Evolutionary conservation across 2,329 filamentous ascomycete genomes (phyloP), one percentile per base, ranked within the genome.

Genomic region (Hymenoscyphus scutula): DNA sequence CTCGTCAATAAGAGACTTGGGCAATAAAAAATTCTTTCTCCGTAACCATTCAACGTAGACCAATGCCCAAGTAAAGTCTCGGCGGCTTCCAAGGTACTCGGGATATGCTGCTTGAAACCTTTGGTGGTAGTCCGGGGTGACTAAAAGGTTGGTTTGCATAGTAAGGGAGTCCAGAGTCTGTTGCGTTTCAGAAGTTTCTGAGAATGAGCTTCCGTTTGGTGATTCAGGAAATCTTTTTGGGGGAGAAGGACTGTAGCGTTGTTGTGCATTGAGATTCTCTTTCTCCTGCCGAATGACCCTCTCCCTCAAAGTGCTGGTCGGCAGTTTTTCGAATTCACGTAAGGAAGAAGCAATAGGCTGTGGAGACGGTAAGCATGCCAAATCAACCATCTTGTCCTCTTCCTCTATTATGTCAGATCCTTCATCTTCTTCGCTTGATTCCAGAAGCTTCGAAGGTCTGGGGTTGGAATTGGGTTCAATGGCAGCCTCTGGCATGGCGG

Each of bases 1-100:
- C 60, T 85, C 83, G 66, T 85, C 83, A 63, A 79, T 84, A 0
- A 83, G 68, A 59, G 74, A 81, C 27, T 77, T 75, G 13, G 76
- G 74, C 19, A 83, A 68, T 4, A 67, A 58, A 8, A 73, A 71
- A 13, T 72, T 66, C 19, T 71, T 64, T 27, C 72, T 67, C 51
- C 73, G 72, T 1, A 81, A 71, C 58, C 74, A 75, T 19, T 78
- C 72, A 7, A 84, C 68, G 65, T 75, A 80, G 0, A 80, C 69
- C 58, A 81, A 78, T 0, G 79, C 80, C 25, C 74, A 74, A 27
- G 83, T 68, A 59, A 85, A 85, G 10, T 76, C 70, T 3, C 66
- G 68, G 3, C 76, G 68, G 29, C 68, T 77, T 1, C 78, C 81
- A 1, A 62, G 62, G 58, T 79, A 79, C 23, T 74, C 72, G 4